A percentile compares a stretch with the other conserved stretches of the same genome.
phyloP scores from a whole-genome alignment of 495 filamentous ascomycete species.

The Bacidia rubella region DNA sequence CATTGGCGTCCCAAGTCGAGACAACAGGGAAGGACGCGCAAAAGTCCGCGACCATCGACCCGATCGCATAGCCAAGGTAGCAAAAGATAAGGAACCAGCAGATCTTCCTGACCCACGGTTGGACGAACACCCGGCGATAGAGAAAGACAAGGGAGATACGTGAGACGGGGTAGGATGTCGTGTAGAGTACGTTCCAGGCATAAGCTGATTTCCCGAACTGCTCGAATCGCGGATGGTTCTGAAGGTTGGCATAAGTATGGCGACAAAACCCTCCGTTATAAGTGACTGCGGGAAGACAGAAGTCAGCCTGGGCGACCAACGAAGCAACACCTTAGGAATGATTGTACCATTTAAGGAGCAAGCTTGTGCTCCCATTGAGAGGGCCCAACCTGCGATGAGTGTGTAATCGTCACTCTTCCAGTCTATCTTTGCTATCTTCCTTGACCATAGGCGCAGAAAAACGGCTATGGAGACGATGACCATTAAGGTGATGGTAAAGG shows the following conservation, averaged over 20 bases:
- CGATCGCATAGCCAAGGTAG: slow-evolving; percentile 44
- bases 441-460: background rate
- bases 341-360: background rate
- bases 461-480: background rate
- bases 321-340: no score
- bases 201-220: background rate
- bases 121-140: slow-evolving; percentile 7
- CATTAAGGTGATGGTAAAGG: background rate
- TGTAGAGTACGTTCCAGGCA: slow-evolving; percentile 8
- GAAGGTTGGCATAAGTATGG: background rate
- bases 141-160: slow-evolving; percentile 8
- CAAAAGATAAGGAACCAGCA: slow-evolving; percentile 23
- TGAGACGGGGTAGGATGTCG: slow-evolving; percentile 3
- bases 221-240: background rate
- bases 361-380: background rate
- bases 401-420: background rate
- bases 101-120: slow-evolving; percentile 1
- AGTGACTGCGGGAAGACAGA: no score
- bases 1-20: slow-evolving; percentile 19
- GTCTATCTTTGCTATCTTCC: background rate
- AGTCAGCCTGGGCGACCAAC: no score
- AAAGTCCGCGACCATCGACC: slow-evolving; percentile 23
- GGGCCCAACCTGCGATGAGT: background rate
- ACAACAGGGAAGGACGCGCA: slow-evolving; percentile 16
- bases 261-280: background rate